Conservation (phyloP, 805 yeast species). For the Suhomyces pyralidae region DNA sequence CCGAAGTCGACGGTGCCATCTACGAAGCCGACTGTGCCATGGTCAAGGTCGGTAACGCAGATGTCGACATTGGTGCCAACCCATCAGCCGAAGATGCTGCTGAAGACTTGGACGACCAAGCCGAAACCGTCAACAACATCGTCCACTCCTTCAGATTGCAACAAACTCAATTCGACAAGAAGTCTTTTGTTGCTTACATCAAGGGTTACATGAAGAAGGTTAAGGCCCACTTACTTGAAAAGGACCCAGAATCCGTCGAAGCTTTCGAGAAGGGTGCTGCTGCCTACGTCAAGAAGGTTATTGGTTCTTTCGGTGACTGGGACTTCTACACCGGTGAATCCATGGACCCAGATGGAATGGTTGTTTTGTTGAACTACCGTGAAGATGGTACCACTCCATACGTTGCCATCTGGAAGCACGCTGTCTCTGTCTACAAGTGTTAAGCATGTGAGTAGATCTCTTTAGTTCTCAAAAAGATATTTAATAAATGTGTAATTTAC, state of each 20-base stretch:
- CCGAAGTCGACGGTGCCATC: slow-evolving; percentile 83
- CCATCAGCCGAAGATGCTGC: slow-evolving; percentile 97
- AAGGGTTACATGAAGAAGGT: slow-evolving; percentile 98
- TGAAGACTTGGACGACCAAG: slow-evolving; percentile 79
- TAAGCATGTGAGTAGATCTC: slow-evolving; percentile 1
- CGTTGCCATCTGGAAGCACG: slow-evolving; percentile 99
- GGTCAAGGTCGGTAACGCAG: slow-evolving; percentile 87
- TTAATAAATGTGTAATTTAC: slow-evolving; percentile 3
- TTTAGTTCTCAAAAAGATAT: slow-evolving; percentile 4
- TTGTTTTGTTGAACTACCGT: slow-evolving; percentile 97
- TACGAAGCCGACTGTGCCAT: slow-evolving; percentile 95
- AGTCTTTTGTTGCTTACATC: slow-evolving; percentile 93
- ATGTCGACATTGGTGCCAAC: slow-evolving; percentile 98
- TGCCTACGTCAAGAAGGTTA: slow-evolving; percentile 92
- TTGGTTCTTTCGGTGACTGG: slow-evolving; percentile 97
- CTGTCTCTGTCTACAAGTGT: slow-evolving; percentile 77
- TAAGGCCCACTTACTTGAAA: slow-evolving; percentile 87
- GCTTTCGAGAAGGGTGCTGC: slow-evolving; percentile 96
- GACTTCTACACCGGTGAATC: slow-evolving; percentile 99
- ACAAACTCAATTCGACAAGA: slow-evolving; percentile 95
- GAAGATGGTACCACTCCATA: slow-evolving; percentile 98
- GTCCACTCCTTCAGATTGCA: slow-evolving; percentile 98
- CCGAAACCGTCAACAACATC: slow-evolving; percentile 94
- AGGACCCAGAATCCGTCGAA: slow-evolving; percentile 82
- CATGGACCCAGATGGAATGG: slow-evolving; percentile 99